A percentile compares a stretch with the other conserved stretches of the same genome.
These are phyloP conservation scores for Hypoxylon sp. DNA, from an alignment of 2,329 filamentous ascomycete genomes.

Conservation along the genomic window DNA sequence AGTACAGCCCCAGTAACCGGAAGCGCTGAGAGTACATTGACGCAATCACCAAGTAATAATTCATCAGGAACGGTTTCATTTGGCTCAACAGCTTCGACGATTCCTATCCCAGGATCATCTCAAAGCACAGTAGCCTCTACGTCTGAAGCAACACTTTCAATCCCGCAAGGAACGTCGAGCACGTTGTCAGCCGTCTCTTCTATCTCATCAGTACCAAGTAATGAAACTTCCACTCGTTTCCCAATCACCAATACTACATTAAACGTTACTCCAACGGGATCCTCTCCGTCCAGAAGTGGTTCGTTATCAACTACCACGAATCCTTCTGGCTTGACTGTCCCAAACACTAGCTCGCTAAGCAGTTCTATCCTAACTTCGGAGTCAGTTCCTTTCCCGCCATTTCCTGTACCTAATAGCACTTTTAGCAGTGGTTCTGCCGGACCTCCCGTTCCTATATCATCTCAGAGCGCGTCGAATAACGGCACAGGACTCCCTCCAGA, in stretches of 20 bases:
- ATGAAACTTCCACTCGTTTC: conserved; percentile 15
- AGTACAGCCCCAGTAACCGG: conserved; percentile 38
- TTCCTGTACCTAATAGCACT: conserved; percentile 20
- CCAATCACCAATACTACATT: conserved; percentile 19
- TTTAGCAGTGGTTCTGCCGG: conserved; percentile 6
- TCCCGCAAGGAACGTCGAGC: conserved; percentile 14
- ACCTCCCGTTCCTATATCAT: conserved; percentile 2
- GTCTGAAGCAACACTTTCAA: conserved; percentile 19
- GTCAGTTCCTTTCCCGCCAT: conserved; percentile 10
- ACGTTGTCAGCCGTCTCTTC: conserved; percentile 5
- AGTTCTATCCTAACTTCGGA: conserved; percentile 10
- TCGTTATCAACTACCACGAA: conserved; percentile 1
- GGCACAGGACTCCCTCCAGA: conserved; percentile 1
- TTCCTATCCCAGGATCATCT: conserved; percentile 15
- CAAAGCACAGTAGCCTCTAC: conserved; percentile 11
- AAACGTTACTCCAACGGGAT: conserved; percentile 1
- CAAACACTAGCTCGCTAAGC: neutral
- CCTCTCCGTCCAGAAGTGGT: conserved; percentile 7
- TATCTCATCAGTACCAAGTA: neutral
- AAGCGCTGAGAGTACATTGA: conserved; percentile 17
- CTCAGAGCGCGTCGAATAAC: conserved; percentile 4
- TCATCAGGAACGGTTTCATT: conserved; percentile 12
- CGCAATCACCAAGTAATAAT: conserved; percentile 10
- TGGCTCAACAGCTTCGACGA: neutral
- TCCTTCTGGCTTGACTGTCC: neutral